phyloP scores from a whole-genome alignment of 2,329 filamentous ascomycete genomes.

The Fusarium devonianum region DNA sequence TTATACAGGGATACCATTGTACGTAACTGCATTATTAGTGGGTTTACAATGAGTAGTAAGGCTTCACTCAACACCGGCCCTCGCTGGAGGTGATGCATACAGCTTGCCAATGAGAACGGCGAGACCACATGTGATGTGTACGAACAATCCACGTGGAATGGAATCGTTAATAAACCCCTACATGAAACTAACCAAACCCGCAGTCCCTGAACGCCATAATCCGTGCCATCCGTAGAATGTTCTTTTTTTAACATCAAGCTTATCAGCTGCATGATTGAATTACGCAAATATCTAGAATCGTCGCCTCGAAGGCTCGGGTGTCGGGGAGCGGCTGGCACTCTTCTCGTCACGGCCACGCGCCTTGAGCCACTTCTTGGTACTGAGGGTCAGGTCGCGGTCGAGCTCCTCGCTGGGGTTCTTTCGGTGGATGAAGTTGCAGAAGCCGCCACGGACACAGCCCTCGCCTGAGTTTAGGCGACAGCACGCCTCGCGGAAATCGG shows the following conservation, averaged over 20 bases:
- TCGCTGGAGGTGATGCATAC: constrained; percentile 22
- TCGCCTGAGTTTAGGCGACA: constrained; percentile 94
- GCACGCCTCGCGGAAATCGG: constrained; percentile 97
- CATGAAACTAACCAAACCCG: constrained; percentile 29
- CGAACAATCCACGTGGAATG: constrained; percentile 28
- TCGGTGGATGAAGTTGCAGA: constrained; percentile 99
- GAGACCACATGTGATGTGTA: constrained; percentile 24
- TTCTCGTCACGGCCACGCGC: constrained; percentile 82
- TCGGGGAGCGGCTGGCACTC: constrained; percentile 82
- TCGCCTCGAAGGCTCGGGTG: constrained; percentile 81
- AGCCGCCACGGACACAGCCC: constrained; percentile 93
- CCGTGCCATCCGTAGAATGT: constrained; percentile 24
- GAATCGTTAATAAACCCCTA: constrained; percentile 26
- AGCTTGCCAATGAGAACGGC: constrained; percentile 16
- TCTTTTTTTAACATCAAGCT: constrained; percentile 11
- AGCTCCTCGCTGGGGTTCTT: constrained; percentile 93
- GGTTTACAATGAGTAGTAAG: constrained; percentile 39
- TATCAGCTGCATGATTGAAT: constrained; percentile 9
- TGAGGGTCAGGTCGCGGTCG: constrained; percentile 84
- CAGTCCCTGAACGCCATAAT: constrained; percentile 41
- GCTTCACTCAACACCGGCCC: constrained; percentile 39
- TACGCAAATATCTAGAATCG: constrained; percentile 60
- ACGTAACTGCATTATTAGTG: constrained; percentile 35
- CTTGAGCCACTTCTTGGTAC: constrained; percentile 97
- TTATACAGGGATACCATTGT: constrained; percentile 40